Conservation (phyloP, 169 alveolate species). For the Eimeria praecox region DNA sequence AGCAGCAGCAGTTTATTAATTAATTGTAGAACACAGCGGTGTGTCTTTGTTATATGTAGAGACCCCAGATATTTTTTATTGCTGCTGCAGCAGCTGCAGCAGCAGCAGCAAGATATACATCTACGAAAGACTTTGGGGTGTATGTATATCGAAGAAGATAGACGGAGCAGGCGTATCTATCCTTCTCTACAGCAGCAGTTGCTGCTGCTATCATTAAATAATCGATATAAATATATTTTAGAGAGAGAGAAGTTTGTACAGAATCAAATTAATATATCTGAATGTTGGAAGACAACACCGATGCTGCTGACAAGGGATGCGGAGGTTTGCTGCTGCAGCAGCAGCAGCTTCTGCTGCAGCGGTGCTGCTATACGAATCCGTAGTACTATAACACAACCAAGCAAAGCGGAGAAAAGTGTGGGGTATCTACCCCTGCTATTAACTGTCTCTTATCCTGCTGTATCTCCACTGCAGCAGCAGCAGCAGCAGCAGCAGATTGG, state of each 20-base stretch:
- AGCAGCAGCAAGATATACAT: slow-evolving; percentile 67
- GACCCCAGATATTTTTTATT: slow-evolving; percentile 45
- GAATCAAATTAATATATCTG: slow-evolving; percentile 37
- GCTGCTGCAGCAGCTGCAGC: slow-evolving; percentile 76
- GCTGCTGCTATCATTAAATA: slow-evolving; percentile 47
- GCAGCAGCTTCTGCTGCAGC: slow-evolving; percentile 20
- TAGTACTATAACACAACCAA: slow-evolving; percentile 35
- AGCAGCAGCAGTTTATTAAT: slow-evolving; percentile 46
- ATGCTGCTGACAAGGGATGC: slow-evolving; percentile 57
- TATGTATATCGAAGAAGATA: no score
- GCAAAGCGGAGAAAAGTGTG: slow-evolving; percentile 13
- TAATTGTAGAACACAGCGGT: not conserved
- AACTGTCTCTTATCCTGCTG: slow-evolving; percentile 15
- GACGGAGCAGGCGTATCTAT: slow-evolving; percentile 8
- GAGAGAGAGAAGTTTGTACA: slow-evolving; percentile 28
- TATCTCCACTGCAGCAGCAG: slow-evolving; percentile 50
- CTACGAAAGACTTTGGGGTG: no score
- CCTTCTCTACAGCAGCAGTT: slow-evolving; percentile 33
- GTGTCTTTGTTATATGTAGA: slow-evolving; percentile 31
- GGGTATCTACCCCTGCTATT: slow-evolving; percentile 56
- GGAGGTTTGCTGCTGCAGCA: slow-evolving; percentile 59
- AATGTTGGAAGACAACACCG: slow-evolving; percentile 2
- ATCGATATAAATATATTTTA: not conserved
- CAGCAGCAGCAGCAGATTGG: slow-evolving; percentile 52
- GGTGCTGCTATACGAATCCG: slow-evolving; percentile 46